These are phyloP conservation scores for Clitopilus passeckerianus DNA, from an alignment of 768 basidiomycete genomes.

Conservation along the genomic window DNA sequence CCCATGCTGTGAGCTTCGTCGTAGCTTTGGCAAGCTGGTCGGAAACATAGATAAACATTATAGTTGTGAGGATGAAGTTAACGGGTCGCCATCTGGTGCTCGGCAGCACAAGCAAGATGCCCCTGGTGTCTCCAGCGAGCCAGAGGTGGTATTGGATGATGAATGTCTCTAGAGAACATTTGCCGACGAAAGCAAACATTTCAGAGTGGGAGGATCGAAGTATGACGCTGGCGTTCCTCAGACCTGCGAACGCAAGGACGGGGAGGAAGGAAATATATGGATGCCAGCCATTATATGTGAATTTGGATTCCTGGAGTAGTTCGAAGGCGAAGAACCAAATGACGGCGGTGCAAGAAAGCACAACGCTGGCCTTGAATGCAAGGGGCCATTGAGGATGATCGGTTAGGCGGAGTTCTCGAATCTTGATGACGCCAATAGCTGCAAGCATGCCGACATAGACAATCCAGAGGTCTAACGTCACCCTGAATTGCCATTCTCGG, in stretches of 20 bases:
- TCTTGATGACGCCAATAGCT: conserved; percentile 69
- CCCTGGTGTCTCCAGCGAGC: conserved; percentile 82
- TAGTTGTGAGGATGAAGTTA: conserved; percentile 72
- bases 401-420: conserved; percentile 64
- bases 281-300: conserved; percentile 82
- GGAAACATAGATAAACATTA: conserved; percentile 78
- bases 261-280: conserved; percentile 79
- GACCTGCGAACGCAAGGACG: conserved; percentile 64
- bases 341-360: conserved; percentile 46
- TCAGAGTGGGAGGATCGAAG: conserved; percentile 67
- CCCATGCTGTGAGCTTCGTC: conserved; percentile 59
- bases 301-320: conserved; percentile 70
- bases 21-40: conserved; percentile 76
- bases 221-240: conserved; percentile 72
- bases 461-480: conserved; percentile 85
- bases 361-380: conserved; percentile 41
- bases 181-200: conserved; percentile 77
- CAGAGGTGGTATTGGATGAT: conserved; percentile 88
- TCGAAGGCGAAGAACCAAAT: conserved; percentile 85
- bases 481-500: conserved; percentile 84
- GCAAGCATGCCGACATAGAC: conserved; percentile 84
- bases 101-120: conserved; percentile 74
- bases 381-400: conserved; percentile 67
- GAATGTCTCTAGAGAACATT: conserved; percentile 87
- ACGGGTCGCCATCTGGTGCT: conserved; percentile 68